These are phyloP conservation scores for Naganishia vishniacii DNA, from an alignment of 768 basidiomycete species.

Conservation along the genomic window DNA sequence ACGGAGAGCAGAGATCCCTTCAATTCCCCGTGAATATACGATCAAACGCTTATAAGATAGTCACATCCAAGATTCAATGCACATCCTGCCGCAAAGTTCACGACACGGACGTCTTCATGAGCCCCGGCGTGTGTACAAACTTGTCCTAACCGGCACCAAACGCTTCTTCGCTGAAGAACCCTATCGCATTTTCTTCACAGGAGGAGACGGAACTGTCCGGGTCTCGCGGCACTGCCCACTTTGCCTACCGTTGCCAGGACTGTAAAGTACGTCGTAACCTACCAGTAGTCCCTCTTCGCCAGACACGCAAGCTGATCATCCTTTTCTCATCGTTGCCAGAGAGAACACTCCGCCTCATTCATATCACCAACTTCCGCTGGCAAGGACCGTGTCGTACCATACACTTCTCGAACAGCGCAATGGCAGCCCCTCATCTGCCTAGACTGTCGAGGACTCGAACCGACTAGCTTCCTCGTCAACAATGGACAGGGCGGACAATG, in stretches of 20 bases:
- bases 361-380: constrained; percentile 34
- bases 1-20: too few species aligned
- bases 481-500: constrained; percentile 31
- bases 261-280: constrained; percentile 46
- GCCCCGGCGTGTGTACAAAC: constrained; percentile 33
- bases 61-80: constrained; percentile 38
- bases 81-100: constrained; percentile 42
- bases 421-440: constrained; percentile 39
- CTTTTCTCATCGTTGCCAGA: constrained; percentile 29
- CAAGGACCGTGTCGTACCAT: constrained; percentile 31
- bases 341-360: constrained; percentile 47
- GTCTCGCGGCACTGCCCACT: constrained; percentile 45
- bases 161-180: not conserved
- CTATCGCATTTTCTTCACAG: constrained; percentile 20
- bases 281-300: too few species aligned
- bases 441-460: constrained; percentile 47
- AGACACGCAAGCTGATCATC: not conserved
- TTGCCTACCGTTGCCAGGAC: constrained; percentile 44
- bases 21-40: too few species aligned
- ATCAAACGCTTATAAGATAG: too few species aligned
- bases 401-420: constrained; percentile 31
- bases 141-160: too few species aligned
- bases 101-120: constrained; percentile 43
- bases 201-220: constrained; percentile 46
- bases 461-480: constrained; percentile 39